These are phyloP conservation scores for Kondoa subrosea DNA, from an alignment of 768 basidiomycete species.

Conservation along the genomic window DNA sequence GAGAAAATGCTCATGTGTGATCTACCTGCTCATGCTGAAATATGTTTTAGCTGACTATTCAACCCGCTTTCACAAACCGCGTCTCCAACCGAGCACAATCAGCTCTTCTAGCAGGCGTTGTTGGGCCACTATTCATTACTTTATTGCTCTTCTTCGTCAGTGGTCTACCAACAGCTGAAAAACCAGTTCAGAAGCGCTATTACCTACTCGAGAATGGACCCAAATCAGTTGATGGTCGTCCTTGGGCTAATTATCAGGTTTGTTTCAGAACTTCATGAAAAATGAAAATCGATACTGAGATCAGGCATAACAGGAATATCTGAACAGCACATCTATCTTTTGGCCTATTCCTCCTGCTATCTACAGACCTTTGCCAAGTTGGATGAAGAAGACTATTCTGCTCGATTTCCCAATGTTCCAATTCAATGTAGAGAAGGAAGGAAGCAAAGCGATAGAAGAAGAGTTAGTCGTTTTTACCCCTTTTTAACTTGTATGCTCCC, in stretches of 20 bases:
- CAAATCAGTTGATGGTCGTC: conserved; percentile 27
- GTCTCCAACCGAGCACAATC: conserved; percentile 37
- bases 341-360: conserved; percentile 45
- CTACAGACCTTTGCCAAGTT: conserved; percentile 41
- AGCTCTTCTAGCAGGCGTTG: conserved; percentile 46
- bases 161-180: conserved; percentile 54
- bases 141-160: conserved; percentile 54
- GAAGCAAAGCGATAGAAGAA: conserved; percentile 36
- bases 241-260: conserved; percentile 37
- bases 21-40: conserved; percentile 42
- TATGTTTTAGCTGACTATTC: conserved; percentile 46
- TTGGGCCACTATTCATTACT: conserved; percentile 50
- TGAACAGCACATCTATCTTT: conserved; percentile 44
- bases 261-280: neutral
- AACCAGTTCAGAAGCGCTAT: conserved; percentile 46
- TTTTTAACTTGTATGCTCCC: too few species aligned
- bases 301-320: conserved; percentile 43
- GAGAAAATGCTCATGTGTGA: too few species aligned
- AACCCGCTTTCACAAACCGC: conserved; percentile 41
- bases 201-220: conserved; percentile 42
- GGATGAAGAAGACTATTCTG: conserved; percentile 43
- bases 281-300: conserved; percentile 31
- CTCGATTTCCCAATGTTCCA: conserved; percentile 49
- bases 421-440: conserved; percentile 43
- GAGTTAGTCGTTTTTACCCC: neutral